These are phyloP conservation scores for Hondaea fermentalgiana DNA, from an alignment of 108 stramenopile genomes.

Conservation along the genomic window DNA sequence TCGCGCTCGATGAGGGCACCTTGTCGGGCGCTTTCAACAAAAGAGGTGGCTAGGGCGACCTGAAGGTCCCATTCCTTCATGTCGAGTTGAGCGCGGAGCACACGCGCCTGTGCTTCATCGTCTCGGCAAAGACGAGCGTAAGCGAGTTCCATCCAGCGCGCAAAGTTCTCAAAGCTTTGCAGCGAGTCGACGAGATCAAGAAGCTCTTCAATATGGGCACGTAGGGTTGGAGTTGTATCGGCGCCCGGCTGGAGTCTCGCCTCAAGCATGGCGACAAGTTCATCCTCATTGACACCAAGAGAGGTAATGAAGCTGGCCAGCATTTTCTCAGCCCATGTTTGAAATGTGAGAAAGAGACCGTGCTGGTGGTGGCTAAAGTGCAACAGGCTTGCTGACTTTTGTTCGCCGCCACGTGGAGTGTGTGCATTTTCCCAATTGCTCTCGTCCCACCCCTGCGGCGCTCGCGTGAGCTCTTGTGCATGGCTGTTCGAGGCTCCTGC, in stretches of 20 bases:
- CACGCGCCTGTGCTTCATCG: background rate
- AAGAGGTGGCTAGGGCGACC: background rate
- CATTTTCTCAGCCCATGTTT: background rate
- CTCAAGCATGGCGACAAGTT: background rate
- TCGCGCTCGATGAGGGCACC: background rate
- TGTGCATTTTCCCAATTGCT: background rate
- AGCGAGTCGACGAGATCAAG: background rate
- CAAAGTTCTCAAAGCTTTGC: constrained; percentile 12
- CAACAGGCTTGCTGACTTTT: background rate
- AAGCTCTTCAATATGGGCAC: background rate
- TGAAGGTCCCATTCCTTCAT: constrained; percentile 14
- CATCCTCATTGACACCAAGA: background rate
- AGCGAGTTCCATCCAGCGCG: background rate
- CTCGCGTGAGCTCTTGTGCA: background rate
- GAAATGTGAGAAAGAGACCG: background rate
- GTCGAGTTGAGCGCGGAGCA: background rate
- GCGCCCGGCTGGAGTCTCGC: background rate
- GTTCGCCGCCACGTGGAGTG: background rate
- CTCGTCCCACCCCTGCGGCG: background rate
- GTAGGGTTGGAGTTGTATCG: background rate
- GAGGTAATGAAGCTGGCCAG: background rate
- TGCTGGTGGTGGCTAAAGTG: background rate
- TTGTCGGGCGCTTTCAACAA: background rate
- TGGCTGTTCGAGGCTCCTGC: background rate
- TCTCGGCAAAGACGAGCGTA: background rate